A percentile compares a stretch with the other conserved stretches of the same genome.
phyloP scores from a whole-genome alignment of 1,139 yeast species.

The Zygosaccharomyces pseudobailii region DNA sequence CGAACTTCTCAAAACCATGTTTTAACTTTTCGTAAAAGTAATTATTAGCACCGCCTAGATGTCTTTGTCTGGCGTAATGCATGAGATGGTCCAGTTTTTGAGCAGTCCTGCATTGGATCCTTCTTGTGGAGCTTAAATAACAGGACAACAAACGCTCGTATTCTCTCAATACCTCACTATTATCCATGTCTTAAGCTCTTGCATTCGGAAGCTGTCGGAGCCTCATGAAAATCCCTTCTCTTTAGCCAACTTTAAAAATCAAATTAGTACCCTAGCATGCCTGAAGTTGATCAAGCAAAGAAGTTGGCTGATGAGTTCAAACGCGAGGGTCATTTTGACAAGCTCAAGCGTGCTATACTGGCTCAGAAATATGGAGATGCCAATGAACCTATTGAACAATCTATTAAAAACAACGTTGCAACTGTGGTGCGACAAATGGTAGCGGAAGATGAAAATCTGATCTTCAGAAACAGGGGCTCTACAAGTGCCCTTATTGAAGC shows the following conservation, averaged over 20 bases:
- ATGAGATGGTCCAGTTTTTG: neutral
- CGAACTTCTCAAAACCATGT: neutral
- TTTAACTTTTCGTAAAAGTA: neutral
- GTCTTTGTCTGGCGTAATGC: neutral
- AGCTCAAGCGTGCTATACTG: conserved; percentile 25
- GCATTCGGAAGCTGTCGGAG: neutral
- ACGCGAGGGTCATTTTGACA: conserved; percentile 31
- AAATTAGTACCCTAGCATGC: neutral
- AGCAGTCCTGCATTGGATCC: neutral
- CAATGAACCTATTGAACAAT: conserved; percentile 17
- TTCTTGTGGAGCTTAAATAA: neutral
- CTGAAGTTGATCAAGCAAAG: conserved; percentile 23
- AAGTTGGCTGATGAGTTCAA: conserved; percentile 30
- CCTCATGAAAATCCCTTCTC: neutral
- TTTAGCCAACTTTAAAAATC: neutral
- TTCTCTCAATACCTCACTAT: neutral
- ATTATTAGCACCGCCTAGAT: neutral
- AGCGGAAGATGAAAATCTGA: conserved; percentile 25
- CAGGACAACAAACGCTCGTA: neutral
- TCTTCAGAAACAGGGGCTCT: conserved; percentile 33
- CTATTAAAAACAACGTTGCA: conserved; percentile 20
- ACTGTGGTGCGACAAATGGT: conserved; percentile 27
- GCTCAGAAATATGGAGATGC: conserved; percentile 8
- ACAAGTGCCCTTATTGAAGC: conserved; percentile 34
- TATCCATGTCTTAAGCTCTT: neutral